Evolutionary conservation across 768 basidiomycete genomes (phyloP).

Genomic region (Mycena belliarum): DNA sequence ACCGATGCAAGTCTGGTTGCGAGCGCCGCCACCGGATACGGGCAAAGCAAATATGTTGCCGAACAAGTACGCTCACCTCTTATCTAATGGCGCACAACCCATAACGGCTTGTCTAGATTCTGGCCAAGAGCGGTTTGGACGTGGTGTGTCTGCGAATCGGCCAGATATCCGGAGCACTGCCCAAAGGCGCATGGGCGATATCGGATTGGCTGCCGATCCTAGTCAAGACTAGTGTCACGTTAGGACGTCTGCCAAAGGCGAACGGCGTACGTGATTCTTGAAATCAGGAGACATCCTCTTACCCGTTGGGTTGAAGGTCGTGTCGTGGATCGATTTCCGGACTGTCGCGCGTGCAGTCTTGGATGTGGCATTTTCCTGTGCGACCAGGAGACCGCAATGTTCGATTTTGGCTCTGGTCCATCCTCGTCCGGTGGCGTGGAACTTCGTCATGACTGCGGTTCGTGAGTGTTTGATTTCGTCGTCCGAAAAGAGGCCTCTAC

Average conservation of each 20-base stretch:
- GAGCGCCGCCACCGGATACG: slow-evolving; percentile 15
- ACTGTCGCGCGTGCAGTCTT: slow-evolving; percentile 30
- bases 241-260: slow-evolving; percentile 30
- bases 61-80: slow-evolving; percentile 13
- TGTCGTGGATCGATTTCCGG: slow-evolving; percentile 38
- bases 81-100: neutral
- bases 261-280: slow-evolving; percentile 24
- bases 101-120: slow-evolving; percentile 14
- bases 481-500: neutral
- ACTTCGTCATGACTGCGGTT: slow-evolving; percentile 24
- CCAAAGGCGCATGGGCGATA: slow-evolving; percentile 38
- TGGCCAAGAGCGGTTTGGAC: slow-evolving; percentile 22
- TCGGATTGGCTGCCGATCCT: slow-evolving; percentile 39
- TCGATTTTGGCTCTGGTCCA: slow-evolving; percentile 36
- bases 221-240: slow-evolving; percentile 31
- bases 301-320: slow-evolving; percentile 19
- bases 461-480: neutral
- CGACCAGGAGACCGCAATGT: slow-evolving; percentile 7
- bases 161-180: slow-evolving; percentile 35
- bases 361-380: slow-evolving; percentile 29
- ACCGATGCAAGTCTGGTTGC: slow-evolving; percentile 1
- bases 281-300: neutral
- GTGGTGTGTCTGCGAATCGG: slow-evolving; percentile 29
- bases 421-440: slow-evolving; percentile 35
- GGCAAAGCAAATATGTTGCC: slow-evolving; percentile 23